Percentiles rank a stretch among this genome's conserved stretches.
These are phyloP conservation scores for Botryotinia convoluta DNA, from an alignment of 2,329 filamentous ascomycete genomes.

Conservation along the genomic window DNA sequence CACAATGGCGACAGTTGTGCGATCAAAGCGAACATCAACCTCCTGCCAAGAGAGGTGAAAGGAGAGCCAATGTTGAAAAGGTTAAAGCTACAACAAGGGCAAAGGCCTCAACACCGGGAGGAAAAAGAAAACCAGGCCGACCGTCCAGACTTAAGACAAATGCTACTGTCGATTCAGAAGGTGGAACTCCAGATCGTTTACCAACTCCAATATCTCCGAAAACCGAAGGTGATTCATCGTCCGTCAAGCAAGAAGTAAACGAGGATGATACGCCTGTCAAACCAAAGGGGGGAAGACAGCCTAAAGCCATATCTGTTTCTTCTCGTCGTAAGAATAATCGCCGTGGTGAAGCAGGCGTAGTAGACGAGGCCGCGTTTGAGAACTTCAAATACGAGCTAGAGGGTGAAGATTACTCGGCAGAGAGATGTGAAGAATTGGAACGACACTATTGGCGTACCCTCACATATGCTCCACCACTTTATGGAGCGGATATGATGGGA, in stretches of 20 bases:
- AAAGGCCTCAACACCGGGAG: constrained; percentile 29
- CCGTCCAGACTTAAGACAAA: constrained; percentile 31
- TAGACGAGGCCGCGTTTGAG: constrained; percentile 89
- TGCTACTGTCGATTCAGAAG: constrained; percentile 35
- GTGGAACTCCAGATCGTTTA: constrained; percentile 46
- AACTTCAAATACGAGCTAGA: constrained; percentile 89
- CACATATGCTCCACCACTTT: constrained; percentile 90
- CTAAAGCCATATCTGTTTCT: constrained; percentile 67
- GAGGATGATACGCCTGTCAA: constrained; percentile 46
- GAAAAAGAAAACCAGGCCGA: constrained; percentile 29
- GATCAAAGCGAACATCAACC: constrained; percentile 96
- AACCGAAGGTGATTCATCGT: constrained; percentile 39
- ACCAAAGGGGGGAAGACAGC: constrained; percentile 45
- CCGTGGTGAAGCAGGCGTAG: constrained; percentile 73
- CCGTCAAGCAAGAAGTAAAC: constrained; percentile 39
- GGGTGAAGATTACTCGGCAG: constrained; percentile 79
- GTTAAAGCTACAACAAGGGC: constrained; percentile 33
- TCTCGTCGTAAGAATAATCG: constrained; percentile 84
- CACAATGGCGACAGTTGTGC: constrained; percentile 91
- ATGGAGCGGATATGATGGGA: constrained; percentile 94
- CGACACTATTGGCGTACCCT: constrained; percentile 96
- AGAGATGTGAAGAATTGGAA: constrained; percentile 92
- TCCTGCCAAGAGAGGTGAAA: constrained; percentile 82
- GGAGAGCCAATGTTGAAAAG: constrained; percentile 52
- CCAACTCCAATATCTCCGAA: constrained; percentile 53